Base-by-base conservation (phyloP, 139 green algal species). In the Asterochloris erici region DNA sequence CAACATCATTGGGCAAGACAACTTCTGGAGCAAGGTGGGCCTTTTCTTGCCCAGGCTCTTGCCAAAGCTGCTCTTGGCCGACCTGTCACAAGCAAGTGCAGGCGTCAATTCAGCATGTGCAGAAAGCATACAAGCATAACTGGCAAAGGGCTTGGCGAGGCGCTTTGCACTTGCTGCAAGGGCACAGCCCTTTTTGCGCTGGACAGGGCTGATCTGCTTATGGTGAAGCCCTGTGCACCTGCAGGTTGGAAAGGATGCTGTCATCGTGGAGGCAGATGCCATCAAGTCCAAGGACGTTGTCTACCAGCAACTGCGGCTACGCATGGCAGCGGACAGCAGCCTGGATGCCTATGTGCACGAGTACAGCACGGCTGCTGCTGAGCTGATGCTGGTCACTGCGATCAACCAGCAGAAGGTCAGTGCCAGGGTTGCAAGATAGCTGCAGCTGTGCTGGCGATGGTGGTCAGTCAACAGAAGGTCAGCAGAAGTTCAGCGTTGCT, bases 231-330 rank as follows among this genome's bases (percentile, higher is more conserved):
- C 17, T 9, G 1, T 71, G 66, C 66, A 71, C n/a, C 21, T 84
- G 29, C 81, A 91, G 84, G 84, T 91, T 15, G 85, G 83, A 17
- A 83, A 86, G 60, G 81, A 87, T 68, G 88, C 88, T 26, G 88
- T 92, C 23, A 81, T 92, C 24, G 79, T 92, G 16, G 88, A 92
- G 74, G 88, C 88, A 38, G 88, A 92, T 78, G 88, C 88, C 47
- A 92, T 92, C 77, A 92, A 92, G 83, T 87, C 88, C 79, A 73
- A 80, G 23, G 86, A 91, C 64, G 54, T 85, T 14, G 74, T 91
- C 60, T 88, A 82, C 74, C 68, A 83, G 74, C 73, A 84, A 60
- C 85, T 88, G 47, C 74, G 73, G 26, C 64, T 61, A 14, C 79
- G 27, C 17, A 73, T 81, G 82, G 60, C 61, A 15, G 64, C 54